Base-by-base conservation (phyloP, 2,329 filamentous ascomycete species). In the Penicillium griseofulvum region DNA sequence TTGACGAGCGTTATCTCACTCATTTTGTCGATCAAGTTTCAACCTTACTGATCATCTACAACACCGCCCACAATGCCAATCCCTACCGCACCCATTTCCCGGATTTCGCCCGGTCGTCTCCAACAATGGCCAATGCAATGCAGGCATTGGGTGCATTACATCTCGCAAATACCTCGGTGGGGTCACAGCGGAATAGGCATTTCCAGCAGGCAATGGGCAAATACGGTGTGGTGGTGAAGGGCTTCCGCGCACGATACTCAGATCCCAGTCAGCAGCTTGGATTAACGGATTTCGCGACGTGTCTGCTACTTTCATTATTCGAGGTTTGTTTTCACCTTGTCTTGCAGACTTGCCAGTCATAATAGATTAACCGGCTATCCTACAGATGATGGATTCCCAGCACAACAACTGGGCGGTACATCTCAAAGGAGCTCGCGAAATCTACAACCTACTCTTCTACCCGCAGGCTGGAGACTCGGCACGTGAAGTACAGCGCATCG, bases 111-210 rank as follows among this genome's bases (percentile, higher is more conserved):
- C 68, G 58, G 31, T 68, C 69, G 1, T 73, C 68, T 6, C 66
- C 69, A 2, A 71, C 72, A 7, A 71, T 74, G 64, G 64, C 66
- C 17, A 68, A 65, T 48, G 70, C 72, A 16, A 75, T 76, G 73
- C 68, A 74, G 54, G 73, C 73, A 17, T 58, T 76, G 26, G 73
- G 73, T 10, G 73, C 73, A 28, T 67, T 76, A 50, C 73, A 76
- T 55, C 63, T 75, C n/a, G 70, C 73, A n/a, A 74, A 73, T 37
- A 72, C 73, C 1, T 71, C 72, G 1, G 54, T 56, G 2, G 67
- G 68, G 1, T 61, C 63, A 14, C 60, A 73, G 39, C 69, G 68
- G 33, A 68, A 67, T 46, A 54, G 59, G 8, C 72, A 76, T 60
- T 69, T 73, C 34, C 69, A 73, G 42, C 65, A 73, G 29, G 73